A percentile compares a stretch with the other conserved stretches of the same genome.
Evolutionary conservation across 495 filamentous ascomycete genomes (phyloP).

Genomic region (Lichenothelia convexa): DNA sequence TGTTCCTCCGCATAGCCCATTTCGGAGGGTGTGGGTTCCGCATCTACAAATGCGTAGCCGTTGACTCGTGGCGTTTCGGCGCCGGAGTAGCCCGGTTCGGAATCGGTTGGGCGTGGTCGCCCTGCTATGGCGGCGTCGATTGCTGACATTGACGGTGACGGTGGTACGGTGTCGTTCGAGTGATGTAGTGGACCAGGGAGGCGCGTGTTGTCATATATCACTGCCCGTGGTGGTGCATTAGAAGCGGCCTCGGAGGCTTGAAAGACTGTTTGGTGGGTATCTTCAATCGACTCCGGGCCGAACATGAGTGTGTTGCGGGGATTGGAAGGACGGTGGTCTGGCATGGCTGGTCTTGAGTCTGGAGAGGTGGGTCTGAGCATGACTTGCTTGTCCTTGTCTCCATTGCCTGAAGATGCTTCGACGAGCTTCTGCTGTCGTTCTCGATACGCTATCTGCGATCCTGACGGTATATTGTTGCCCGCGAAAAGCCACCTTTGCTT

Average conservation of each 20-base stretch:
- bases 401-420: slow-evolving; percentile 10
- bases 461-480: slow-evolving; percentile 73
- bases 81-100: slow-evolving; percentile 45
- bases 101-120: slow-evolving; percentile 39
- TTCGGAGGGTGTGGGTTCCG: slow-evolving; percentile 30
- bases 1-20: slow-evolving; percentile 10
- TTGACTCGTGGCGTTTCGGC: slow-evolving; percentile 71
- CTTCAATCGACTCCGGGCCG: slow-evolving; percentile 52
- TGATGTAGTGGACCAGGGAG: slow-evolving; percentile 29
- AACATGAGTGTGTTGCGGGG: slow-evolving; percentile 87
- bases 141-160: slow-evolving; percentile 53
- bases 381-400: slow-evolving; percentile 8
- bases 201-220: slow-evolving; percentile 71
- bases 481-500: slow-evolving; percentile 79
- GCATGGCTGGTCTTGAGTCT: slow-evolving; percentile 56
- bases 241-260: slow-evolving; percentile 53
- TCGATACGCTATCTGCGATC: slow-evolving; percentile 67
- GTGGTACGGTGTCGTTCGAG: slow-evolving; percentile 14
- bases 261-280: slow-evolving; percentile 41
- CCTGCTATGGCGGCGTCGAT: slow-evolving; percentile 78
- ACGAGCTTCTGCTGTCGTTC: slow-evolving; percentile 36
- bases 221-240: slow-evolving; percentile 53
- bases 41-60: slow-evolving; percentile 86
- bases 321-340: slow-evolving; percentile 54
- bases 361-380: slow-evolving; percentile 28